Evolutionary conservation across 306 rosid genomes (phyloP), one percentile per base, ranked within the genome.

Genomic region (Cicer chorassanicum): DNA sequence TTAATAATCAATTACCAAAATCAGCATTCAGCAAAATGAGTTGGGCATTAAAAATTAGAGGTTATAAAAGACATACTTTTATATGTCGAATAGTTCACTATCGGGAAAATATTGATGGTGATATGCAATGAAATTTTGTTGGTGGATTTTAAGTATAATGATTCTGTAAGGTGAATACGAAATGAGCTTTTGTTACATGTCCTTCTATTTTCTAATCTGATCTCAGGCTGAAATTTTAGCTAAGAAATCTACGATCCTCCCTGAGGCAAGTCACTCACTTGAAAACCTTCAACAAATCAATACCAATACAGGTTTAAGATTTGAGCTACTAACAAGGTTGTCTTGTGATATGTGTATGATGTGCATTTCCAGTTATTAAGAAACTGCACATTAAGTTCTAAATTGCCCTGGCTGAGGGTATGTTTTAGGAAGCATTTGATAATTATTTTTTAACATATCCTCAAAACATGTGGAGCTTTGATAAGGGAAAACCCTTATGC

Each of bases 261-360:
- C 51, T 2, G 16, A 19, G 80, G 43, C 7, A 75, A 65, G 46
- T 50, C 43, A 21, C 45, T 75, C 64, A 39, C 59, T 57, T 24
- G 56, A 44, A 51, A 53, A 11, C 64, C 38, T 5, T 36, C 3
- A 40, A 16, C 9, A 53, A 46, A 46, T 10, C 21, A 29, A 59
- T 34, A 46, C 72, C 16, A 74, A 50, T 65, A 51, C 76, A 56
- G 36, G 78, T 46, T 60, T 61, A 16, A 74, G 41, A 49, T 49
- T 41, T 36, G 53, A 1, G 63, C 24, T 14, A 34, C 61, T 61
- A 73, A 61, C 49, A 73, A 73, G 49, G 57, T 21, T 57, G 36
- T 44, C 36, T 14, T 42, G 56, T 54, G 34, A 44, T n/a, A 57
- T 44, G 59, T 44, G 68, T 44, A 56, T 42, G 45, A 43, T 43